Evolutionary conservation across 768 basidiomycete species (phyloP), one percentile per base, ranked within the genome.

Genomic region (Lactarius pseudohatsudake): DNA sequence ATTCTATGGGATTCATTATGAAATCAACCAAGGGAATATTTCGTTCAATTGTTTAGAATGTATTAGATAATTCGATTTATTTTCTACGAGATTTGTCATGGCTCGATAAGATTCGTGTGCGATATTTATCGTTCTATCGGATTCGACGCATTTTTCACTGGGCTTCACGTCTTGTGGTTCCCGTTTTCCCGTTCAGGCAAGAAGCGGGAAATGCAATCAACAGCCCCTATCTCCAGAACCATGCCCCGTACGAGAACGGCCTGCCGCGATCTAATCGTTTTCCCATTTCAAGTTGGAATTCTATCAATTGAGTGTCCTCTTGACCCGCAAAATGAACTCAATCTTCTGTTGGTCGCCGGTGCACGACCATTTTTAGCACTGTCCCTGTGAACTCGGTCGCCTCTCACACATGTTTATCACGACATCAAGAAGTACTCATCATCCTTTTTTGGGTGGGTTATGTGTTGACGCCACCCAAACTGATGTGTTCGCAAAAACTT

Each of bases 211-310:
- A 67, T 67, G 53, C 58, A 64, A 67, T 67, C 66, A 64, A 60
- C 0, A n/a, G 62, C 66, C 66, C 66, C 66, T 67, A 67, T 67
- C 66, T 67, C 20, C 34, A 56, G 62, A 67, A 67, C 62, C 50
- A 57, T 22, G 36, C n/a, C 22, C 28, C 26, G 26, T 53, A 53
- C 50, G 50, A 15, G 50, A 53, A 26, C 6, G 26, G 50, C 6
- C 26, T 53, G 50, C 50, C 22, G 50, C 13, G 13, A 28, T 26
- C 16, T 22, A 15, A 53, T 53, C 22, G 11, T 26, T 53, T 26
- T 7, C 47, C 47, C 50, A 26, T 53, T 53, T 53, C 50, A 6
- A 22, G 45, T 22, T 47, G 45, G n/a, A 50, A 26, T 53, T 15
- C 3, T 15, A 53, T 53, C 50, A 53, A 53, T 53, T 53, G 50